phyloP scores from a whole-genome alignment of 2,329 filamentous ascomycete genomes.

The Colletotrichum caudatum region DNA sequence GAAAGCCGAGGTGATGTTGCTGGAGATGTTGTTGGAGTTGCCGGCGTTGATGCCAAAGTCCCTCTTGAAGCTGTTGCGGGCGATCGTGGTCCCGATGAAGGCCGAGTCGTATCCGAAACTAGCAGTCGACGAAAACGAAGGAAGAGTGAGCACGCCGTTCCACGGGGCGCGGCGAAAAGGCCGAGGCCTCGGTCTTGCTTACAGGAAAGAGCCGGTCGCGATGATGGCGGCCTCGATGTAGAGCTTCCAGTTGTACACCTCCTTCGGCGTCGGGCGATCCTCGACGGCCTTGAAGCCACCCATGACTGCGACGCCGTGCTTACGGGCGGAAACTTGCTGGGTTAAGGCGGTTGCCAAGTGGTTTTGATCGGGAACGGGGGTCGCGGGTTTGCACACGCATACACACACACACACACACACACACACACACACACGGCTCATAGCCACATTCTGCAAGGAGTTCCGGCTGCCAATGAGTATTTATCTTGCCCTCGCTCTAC shows the following conservation, averaged over 20 bases:
- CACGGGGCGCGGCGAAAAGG: conserved; percentile 23
- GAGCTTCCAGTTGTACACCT: conserved; percentile 67
- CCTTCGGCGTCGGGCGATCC: conserved; percentile 66
- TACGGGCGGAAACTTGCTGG: not conserved
- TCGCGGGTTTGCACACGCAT: not conserved
- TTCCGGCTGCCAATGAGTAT: conserved; percentile 33
- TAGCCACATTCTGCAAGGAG: conserved; percentile 1
- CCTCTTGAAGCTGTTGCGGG: conserved; percentile 59
- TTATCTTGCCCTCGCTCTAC: conserved; percentile 27
- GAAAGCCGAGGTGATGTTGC: conserved; percentile 61
- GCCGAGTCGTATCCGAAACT: conserved; percentile 67
- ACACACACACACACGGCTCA: not conserved
- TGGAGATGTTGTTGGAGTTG: conserved; percentile 50
- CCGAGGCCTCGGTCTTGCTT: conserved; percentile 35
- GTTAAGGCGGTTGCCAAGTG: not conserved
- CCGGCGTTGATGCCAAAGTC: conserved; percentile 52
- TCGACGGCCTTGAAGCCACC: conserved; percentile 61
- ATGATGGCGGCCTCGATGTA: conserved; percentile 62
- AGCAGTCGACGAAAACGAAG: not conserved
- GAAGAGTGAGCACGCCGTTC: not conserved
- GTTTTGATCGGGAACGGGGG: not conserved
- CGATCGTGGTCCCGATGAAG: conserved; percentile 67
- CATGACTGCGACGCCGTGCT: conserved; percentile 44
- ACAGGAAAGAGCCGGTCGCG: conserved; percentile 59
- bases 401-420: not conserved